These are phyloP conservation scores for Flagelloscypha sp. DNA, from an alignment of 768 basidiomycete species.

Conservation along the genomic window DNA sequence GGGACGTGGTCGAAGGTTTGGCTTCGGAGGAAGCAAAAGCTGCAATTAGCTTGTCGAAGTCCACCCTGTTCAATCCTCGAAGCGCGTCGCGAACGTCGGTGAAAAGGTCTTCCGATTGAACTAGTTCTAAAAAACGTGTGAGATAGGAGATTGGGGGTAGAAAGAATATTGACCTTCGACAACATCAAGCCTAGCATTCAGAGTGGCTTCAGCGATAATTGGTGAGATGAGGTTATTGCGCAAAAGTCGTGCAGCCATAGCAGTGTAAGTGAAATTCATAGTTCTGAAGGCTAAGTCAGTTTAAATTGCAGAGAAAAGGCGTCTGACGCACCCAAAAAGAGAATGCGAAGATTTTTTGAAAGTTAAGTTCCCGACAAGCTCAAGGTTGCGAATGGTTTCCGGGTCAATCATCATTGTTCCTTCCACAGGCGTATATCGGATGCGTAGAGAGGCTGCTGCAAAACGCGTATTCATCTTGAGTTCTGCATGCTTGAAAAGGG, in stretches of 20 bases:
- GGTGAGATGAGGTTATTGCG: constrained; percentile 79
- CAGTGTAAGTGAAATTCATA: constrained; percentile 77
- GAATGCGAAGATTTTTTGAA: constrained; percentile 64
- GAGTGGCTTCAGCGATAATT: constrained; percentile 56
- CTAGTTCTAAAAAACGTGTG: constrained; percentile 44
- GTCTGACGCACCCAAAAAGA: constrained; percentile 57
- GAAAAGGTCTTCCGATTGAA: constrained; percentile 69
- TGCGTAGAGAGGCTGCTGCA: constrained; percentile 58
- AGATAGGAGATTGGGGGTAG: neutral
- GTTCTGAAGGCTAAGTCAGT: constrained; percentile 30
- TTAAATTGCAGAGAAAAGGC: neutral
- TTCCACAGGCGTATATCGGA: constrained; percentile 71
- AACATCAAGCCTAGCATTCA: constrained; percentile 78
- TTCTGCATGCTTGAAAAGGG: constrained; percentile 83
- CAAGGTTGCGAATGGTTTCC: constrained; percentile 82
- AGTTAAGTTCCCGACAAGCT: constrained; percentile 73
- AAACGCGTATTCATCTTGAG: constrained; percentile 62
- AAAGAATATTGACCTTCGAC: constrained; percentile 56
- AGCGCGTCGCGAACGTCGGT: constrained; percentile 60
- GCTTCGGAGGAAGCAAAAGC: constrained; percentile 60
- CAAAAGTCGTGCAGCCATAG: constrained; percentile 81
- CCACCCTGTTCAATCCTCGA: constrained; percentile 66
- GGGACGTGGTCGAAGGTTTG: constrained; percentile 42
- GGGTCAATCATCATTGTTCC: constrained; percentile 94
- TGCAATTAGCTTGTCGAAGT: constrained; percentile 81